phyloP scores from a whole-genome alignment of 2,329 filamentous ascomycete species.

The Eutypella sp. region DNA sequence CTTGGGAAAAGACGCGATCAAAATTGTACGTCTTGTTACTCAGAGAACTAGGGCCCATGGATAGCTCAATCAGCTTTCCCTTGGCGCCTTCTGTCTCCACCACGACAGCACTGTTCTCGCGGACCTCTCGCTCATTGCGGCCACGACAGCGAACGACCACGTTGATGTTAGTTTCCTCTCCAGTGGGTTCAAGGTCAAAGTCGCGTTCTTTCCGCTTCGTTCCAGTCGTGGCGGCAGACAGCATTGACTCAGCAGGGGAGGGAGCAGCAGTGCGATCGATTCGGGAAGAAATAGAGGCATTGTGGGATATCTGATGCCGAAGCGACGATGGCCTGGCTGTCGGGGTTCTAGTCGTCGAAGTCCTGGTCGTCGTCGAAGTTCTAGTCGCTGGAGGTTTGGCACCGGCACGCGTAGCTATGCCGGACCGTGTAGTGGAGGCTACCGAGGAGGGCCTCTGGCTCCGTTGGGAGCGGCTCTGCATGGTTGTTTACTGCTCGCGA shows the following conservation, averaged over 20 bases:
- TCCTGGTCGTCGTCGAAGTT: too few species aligned
- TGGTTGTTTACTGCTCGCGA: constrained; percentile 4
- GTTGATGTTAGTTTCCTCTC: constrained; percentile 92
- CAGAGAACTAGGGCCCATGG: constrained; percentile 86
- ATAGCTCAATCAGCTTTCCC: constrained; percentile 77
- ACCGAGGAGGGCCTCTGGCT: constrained; percentile 25
- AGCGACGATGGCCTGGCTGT: constrained; percentile 18
- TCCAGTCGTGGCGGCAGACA: constrained; percentile 53
- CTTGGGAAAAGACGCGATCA: constrained; percentile 93
- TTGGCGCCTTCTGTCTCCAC: constrained; percentile 84
- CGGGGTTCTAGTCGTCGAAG: too few species aligned
- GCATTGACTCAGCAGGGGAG: constrained; percentile 68
- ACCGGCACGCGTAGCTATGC: constrained; percentile 15
- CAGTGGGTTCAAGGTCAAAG: constrained; percentile 63
- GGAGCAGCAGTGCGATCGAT: constrained; percentile 41
- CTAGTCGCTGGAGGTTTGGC: constrained; percentile 17
- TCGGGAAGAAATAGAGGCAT: constrained; percentile 19
- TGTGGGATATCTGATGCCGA: constrained; percentile 18
- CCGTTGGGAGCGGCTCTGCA: constrained; percentile 27
- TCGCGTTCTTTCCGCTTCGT: constrained; percentile 85
- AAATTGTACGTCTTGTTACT: constrained; percentile 97
- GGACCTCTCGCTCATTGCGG: constrained; percentile 85
- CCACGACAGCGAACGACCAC: constrained; percentile 94
- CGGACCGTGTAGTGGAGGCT: constrained; percentile 17
- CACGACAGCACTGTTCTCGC: constrained; percentile 92